Conservation (phyloP, 495 filamentous ascomycete species). For the Chaetomium tenue region DNA sequence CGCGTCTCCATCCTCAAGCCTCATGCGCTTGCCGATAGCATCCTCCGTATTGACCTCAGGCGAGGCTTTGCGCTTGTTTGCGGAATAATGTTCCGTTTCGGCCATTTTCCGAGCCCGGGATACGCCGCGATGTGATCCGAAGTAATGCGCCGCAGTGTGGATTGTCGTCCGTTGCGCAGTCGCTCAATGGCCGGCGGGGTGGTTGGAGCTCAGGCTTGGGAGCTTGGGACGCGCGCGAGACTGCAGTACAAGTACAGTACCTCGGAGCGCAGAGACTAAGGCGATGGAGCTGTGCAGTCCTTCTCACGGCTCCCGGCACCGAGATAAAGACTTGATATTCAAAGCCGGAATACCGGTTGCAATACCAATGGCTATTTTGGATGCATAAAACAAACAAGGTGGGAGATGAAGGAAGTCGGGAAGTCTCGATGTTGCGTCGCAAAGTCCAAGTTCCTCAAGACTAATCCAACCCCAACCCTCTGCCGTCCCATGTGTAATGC, state of each 20-base stretch:
- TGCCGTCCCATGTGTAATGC: background rate
- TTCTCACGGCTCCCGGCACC: background rate
- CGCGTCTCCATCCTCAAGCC: slow-evolving; percentile 15
- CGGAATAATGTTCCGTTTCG: slow-evolving; percentile 4
- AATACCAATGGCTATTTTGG: background rate
- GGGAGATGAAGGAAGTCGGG: background rate
- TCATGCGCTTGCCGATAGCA: slow-evolving; percentile 28
- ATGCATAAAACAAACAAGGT: background rate
- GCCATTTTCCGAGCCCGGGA: slow-evolving; percentile 2
- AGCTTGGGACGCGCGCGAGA: background rate
- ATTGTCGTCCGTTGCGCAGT: background rate
- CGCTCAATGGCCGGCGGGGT: background rate
- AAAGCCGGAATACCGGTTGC: background rate
- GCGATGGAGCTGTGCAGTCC: background rate
- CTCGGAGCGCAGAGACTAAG: too few species aligned
- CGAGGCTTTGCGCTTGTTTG: slow-evolving; percentile 33
- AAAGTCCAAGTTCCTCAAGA: background rate
- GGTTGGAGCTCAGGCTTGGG: background rate
- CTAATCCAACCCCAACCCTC: slow-evolving; percentile 10
- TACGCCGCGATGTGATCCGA: background rate
- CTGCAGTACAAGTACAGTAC: too few species aligned
- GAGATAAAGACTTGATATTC: background rate
- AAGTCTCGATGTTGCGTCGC: background rate
- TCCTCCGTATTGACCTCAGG: slow-evolving; percentile 19
- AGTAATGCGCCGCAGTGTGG: too few species aligned